Evolutionary conservation across 805 yeast species (phyloP), one percentile per base, ranked within the genome.

Genomic region (Kregervanrija pseudodelftensis): DNA sequence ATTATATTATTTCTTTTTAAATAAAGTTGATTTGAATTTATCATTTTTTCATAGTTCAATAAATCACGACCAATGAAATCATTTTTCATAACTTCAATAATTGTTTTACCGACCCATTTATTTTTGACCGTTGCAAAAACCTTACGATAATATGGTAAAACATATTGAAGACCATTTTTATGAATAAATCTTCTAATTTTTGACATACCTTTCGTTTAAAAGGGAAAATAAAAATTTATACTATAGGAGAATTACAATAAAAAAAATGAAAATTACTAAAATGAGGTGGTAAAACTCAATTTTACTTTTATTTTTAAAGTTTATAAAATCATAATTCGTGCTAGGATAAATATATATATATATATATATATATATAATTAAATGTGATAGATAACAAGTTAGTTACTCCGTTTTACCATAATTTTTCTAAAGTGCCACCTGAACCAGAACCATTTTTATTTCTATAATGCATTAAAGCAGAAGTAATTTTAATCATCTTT

Each of bases 401-500:
- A 7, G 28, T 22, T 22, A 5, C 2, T 22, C 28, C 7, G 28
- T 22, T 22, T 49, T 42, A 63, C 64, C 65, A 58, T 11, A 65
- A 55, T 41, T 53, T 55, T 40, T 60, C 61, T 9, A 64, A 53
- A 11, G 50, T 51, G 4, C 56, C 57, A 13, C 46, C 49, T 9
- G 62, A 61, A 30, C 53, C 53, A 34, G 49, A 39, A 22, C 41
- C 41, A 33, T 45, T 42, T 33, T 59, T 49, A 30, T 57, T 60
- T 22, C 37, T 57, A 36, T 53, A 63, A 8, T 56, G 51, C 36
- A 65, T 43, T 5, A 56, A 37, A 15, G 60, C 59, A 17, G 51
- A 48, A 4, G 51, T 53, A 10, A 65, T 53, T 40, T 60, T 59
- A 33, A 65, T 54, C 8, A 61, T 57, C 46, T 61, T 59, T 8